Conservation (phyloP, 148 eudicot species). For the Rhododendron molle region DNA sequence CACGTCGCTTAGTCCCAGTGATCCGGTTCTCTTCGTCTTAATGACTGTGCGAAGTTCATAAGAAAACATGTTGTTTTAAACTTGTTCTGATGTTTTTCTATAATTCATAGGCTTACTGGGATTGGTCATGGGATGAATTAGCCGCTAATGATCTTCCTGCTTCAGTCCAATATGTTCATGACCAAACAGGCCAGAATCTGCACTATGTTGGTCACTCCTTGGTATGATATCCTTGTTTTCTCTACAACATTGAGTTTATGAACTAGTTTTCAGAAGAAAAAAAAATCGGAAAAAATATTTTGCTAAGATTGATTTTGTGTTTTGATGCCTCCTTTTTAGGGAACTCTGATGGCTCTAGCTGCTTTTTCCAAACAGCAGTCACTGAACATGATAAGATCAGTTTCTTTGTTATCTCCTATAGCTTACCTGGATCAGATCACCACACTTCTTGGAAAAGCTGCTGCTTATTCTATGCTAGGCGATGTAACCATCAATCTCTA, state of each 20-base stretch:
- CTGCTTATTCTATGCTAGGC: slow-evolving; percentile 30
- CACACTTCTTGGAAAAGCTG: slow-evolving; percentile 31
- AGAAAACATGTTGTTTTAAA: neutral
- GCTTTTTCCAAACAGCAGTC: slow-evolving; percentile 32
- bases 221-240: slow-evolving; percentile 22
- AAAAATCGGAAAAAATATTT: neutral
- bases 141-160: slow-evolving; percentile 54
- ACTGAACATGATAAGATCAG: slow-evolving; percentile 38
- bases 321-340: slow-evolving; percentile 18
- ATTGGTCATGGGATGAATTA: slow-evolving; percentile 84
- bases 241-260: neutral
- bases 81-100: neutral
- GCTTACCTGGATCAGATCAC: slow-evolving; percentile 39
- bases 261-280: neutral
- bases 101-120: slow-evolving; percentile 51
- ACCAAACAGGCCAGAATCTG: slow-evolving; percentile 41
- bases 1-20: slow-evolving; percentile 33
- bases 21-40: slow-evolving; percentile 20
- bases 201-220: slow-evolving; percentile 69
- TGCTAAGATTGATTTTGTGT: neutral
- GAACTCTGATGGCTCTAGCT: slow-evolving; percentile 48
- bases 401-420: slow-evolving; percentile 43
- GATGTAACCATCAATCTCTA: slow-evolving; percentile 22
- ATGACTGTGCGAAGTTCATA: neutral
- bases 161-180: slow-evolving; percentile 34